A percentile compares a stretch with the other conserved stretches of the same genome.
Evolutionary conservation across 2,329 filamentous ascomycete species (phyloP).

Genomic region (Aspergillus nomiae): DNA sequence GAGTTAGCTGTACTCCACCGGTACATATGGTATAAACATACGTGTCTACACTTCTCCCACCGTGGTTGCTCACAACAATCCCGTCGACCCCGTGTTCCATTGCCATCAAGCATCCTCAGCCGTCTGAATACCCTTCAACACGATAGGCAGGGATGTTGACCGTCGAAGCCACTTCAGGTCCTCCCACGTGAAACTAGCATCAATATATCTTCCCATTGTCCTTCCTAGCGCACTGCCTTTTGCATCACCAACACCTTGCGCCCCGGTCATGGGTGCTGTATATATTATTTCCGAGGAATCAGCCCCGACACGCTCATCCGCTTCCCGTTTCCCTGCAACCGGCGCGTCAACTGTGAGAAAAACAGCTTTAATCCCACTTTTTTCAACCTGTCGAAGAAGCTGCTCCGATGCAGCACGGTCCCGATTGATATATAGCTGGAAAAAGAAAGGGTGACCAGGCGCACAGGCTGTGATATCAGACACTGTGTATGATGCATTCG

Average conservation of each 20-base stretch:
- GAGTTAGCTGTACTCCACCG: not conserved
- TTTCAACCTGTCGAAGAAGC: constrained; percentile 73
- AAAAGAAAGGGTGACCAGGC: constrained; percentile 77
- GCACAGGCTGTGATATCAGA: constrained; percentile 76
- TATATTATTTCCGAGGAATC: not conserved
- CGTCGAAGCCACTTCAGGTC: constrained; percentile 2
- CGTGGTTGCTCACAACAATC: constrained; percentile 58
- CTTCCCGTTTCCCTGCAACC: constrained; percentile 74
- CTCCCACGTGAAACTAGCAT: not conserved
- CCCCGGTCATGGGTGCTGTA: constrained; percentile 8
- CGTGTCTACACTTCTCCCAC: constrained; percentile 54
- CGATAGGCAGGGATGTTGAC: constrained; percentile 12
- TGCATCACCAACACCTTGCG: not conserved
- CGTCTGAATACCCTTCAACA: constrained; percentile 21
- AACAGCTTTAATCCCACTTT: constrained; percentile 75
- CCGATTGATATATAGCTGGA: constrained; percentile 92
- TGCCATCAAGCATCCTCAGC: constrained; percentile 21
- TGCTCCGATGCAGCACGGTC: constrained; percentile 75
- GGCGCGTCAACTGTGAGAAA: constrained; percentile 86
- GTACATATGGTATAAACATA: not conserved
- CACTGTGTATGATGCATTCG: constrained; percentile 81
- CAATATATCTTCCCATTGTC: not conserved
- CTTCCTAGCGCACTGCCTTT: not conserved
- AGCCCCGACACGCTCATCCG: constrained; percentile 7
- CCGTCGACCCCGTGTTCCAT: constrained; percentile 37